Evolutionary conservation across 2,329 filamentous ascomycete genomes (phyloP).

Genomic region (Penicillium sp.): DNA sequence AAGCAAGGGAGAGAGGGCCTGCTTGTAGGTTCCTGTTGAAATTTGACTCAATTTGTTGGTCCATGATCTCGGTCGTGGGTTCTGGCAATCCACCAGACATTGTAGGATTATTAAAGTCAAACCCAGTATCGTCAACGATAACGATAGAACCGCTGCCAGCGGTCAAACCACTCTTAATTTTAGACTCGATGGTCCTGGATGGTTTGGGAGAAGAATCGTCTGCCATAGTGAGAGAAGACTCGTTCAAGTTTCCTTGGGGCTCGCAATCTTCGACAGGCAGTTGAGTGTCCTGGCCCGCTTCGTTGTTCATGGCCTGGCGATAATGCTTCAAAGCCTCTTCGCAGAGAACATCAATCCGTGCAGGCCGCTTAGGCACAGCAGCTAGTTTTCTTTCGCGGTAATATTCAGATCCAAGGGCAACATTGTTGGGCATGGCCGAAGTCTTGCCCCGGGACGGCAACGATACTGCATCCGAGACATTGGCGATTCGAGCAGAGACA

Average conservation of each 20-base stretch:
- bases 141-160: conserved; percentile 85
- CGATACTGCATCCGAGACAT: conserved; percentile 32
- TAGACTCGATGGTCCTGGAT: conserved; percentile 29
- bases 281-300: conserved; percentile 7
- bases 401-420: conserved; percentile 45
- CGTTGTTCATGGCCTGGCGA: conserved; percentile 61
- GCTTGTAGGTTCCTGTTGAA: not conserved
- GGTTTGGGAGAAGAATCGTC: conserved; percentile 5
- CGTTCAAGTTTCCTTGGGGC: conserved; percentile 6
- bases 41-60: not conserved
- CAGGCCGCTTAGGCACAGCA: conserved; percentile 45
- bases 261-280: conserved; percentile 3
- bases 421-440: conserved; percentile 44
- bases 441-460: conserved; percentile 36
- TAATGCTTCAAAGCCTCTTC: conserved; percentile 76
- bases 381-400: conserved; percentile 42
- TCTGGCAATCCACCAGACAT: conserved; percentile 39
- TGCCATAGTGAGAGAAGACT: not conserved
- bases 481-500: conserved; percentile 34
- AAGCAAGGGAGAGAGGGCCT: conserved; percentile 18
- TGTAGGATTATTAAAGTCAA: conserved; percentile 29
- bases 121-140: conserved; percentile 68
- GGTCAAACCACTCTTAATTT: conserved; percentile 59
- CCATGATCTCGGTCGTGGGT: not conserved
- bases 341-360: conserved; percentile 79